These are phyloP conservation scores for Gillenia trifoliata DNA, from an alignment of 306 rosid species.

Conservation along the genomic window DNA sequence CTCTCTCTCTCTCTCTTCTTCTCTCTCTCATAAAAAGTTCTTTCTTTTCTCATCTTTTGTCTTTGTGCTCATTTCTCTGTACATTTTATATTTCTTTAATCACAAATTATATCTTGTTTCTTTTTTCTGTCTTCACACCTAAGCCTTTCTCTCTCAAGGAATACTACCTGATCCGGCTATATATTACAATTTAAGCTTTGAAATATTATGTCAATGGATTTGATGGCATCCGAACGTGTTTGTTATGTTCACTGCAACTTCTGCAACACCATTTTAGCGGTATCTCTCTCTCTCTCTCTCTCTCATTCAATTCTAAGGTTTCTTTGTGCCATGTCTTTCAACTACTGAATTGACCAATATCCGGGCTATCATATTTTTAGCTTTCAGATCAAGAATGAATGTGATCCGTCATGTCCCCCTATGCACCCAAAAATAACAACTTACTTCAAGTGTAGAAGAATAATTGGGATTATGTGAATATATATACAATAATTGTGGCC, in stretches of 20 bases:
- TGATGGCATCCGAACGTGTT: constrained; percentile 93
- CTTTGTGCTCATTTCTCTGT: constrained; percentile 12
- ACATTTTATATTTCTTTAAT: constrained; percentile 17
- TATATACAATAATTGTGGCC: neutral
- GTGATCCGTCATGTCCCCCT: neutral
- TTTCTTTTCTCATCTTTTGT: constrained; percentile 5
- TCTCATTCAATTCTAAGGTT: neutral
- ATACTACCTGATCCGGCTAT: constrained; percentile 18
- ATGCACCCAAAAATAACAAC: neutral
- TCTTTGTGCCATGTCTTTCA: constrained; percentile 18
- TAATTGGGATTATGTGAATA: neutral
- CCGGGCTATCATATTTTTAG: constrained; percentile 8
- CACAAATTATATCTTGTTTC: neutral
- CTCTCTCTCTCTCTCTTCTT: constrained; percentile 18
- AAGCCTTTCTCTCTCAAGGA: neutral
- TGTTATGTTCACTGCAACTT: constrained; percentile 99
- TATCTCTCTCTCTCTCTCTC: constrained; percentile 40
- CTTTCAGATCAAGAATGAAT: constrained; percentile 8
- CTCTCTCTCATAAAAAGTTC: constrained; percentile 14
- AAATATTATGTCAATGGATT: constrained; percentile 71
- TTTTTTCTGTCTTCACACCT: constrained; percentile 2
- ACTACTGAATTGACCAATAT: constrained; percentile 36
- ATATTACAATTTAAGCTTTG: constrained; percentile 11
- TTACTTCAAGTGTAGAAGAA: neutral
- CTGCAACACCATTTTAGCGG: constrained; percentile 99